Evolutionary conservation across 1,139 yeast genomes (phyloP).

Genomic region (Saccharomyces pastorianus): DNA sequence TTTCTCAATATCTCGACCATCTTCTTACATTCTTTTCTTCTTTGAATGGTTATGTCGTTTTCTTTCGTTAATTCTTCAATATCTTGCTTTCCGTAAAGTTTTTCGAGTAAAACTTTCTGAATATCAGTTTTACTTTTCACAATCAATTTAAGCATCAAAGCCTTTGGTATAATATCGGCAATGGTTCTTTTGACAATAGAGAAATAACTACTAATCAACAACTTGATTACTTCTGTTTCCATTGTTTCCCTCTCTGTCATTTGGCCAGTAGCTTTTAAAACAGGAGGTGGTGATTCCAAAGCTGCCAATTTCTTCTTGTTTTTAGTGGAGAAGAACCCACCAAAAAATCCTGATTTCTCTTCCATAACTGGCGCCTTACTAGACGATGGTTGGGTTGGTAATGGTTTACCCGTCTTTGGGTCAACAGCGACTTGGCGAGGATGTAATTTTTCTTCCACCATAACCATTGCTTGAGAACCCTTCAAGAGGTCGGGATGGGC

Average conservation of each 20-base stretch:
- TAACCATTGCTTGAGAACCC: slow-evolving; percentile 92
- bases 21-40: slow-evolving; percentile 89
- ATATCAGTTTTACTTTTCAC: slow-evolving; percentile 76
- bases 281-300: slow-evolving; percentile 96
- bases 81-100: slow-evolving; percentile 70
- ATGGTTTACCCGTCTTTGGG: slow-evolving; percentile 85
- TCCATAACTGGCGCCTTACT: slow-evolving; percentile 26
- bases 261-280: slow-evolving; percentile 87
- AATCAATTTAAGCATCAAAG: slow-evolving; percentile 86
- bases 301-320: slow-evolving; percentile 90
- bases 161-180: slow-evolving; percentile 89
- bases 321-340: slow-evolving; percentile 87
- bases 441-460: slow-evolving; percentile 84
- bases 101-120: slow-evolving; percentile 83
- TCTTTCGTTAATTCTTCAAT: slow-evolving; percentile 78
- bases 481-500: slow-evolving; percentile 95
- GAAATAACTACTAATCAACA: slow-evolving; percentile 82
- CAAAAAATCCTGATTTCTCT: slow-evolving; percentile 70
- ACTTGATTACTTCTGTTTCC: slow-evolving; percentile 94
- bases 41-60: slow-evolving; percentile 84
- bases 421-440: slow-evolving; percentile 81
- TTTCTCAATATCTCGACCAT: slow-evolving; percentile 87
- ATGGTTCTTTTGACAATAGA: slow-evolving; percentile 89
- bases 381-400: slow-evolving; percentile 36
- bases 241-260: slow-evolving; percentile 92